These are phyloP conservation scores for Chrysopogon serrulatus DNA, from an alignment of 176 grass and related monocot species.

Conservation along the genomic window DNA sequence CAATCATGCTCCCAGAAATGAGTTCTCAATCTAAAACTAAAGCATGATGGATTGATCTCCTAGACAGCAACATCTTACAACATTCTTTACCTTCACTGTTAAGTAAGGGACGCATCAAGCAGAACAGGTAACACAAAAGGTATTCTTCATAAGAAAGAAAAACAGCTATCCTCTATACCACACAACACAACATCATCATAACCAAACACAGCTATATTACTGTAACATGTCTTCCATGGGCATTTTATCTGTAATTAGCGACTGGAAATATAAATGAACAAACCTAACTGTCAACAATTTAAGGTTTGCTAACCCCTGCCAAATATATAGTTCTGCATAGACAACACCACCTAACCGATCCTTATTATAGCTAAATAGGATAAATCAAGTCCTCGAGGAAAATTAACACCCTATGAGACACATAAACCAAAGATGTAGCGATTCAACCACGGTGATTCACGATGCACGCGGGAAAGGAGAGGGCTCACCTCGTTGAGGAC, in stretches of 20 bases:
- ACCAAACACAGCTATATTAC: neutral
- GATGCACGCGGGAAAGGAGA: neutral
- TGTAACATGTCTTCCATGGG: constrained; percentile 1
- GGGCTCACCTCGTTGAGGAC: constrained; percentile 87
- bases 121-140: neutral
- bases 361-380: neutral
- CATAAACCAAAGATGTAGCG: neutral
- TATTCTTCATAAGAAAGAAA: neutral
- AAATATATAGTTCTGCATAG: neutral
- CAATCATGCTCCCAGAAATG: neutral
- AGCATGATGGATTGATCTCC: neutral
- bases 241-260: neutral
- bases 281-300: neutral
- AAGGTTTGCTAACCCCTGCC: neutral
- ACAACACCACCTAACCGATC: neutral
- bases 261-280: neutral
- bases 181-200: neutral
- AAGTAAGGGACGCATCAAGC: neutral
- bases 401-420: neutral
- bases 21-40: neutral
- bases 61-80: neutral
- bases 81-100: neutral
- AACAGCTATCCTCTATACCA: neutral
- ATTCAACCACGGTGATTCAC: neutral
- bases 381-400: neutral